phyloP scores from a whole-genome alignment of 768 basidiomycete species.

The Agrocybe pediades region DNA sequence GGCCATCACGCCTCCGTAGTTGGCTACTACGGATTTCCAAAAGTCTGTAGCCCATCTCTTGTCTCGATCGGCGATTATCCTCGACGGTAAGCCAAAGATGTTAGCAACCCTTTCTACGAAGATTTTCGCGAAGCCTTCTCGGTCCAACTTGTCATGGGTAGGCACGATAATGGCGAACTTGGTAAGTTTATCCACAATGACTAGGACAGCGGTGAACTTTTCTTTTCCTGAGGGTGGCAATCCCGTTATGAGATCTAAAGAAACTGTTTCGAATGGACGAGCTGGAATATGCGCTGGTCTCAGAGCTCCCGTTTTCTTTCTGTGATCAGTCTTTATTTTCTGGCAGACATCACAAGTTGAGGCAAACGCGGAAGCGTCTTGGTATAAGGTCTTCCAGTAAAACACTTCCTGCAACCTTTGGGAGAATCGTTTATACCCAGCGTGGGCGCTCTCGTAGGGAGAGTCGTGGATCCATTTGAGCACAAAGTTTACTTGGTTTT shows the following conservation, averaged over 20 bases:
- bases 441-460: constrained; percentile 27
- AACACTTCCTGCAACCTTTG: constrained; percentile 21
- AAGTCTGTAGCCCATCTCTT: too few species aligned
- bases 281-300: too few species aligned
- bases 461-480: constrained; percentile 27
- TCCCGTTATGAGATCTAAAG: too few species aligned
- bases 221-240: too few species aligned
- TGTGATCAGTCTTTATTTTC: constrained; percentile 22
- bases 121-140: constrained; percentile 26
- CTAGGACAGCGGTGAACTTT: too few species aligned
- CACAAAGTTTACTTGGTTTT: constrained; percentile 7
- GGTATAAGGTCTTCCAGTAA: constrained; percentile 34
- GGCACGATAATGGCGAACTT: constrained; percentile 22
- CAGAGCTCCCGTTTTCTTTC: too few species aligned
- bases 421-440: constrained; percentile 26
- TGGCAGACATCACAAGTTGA: constrained; percentile 25
- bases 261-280: too few species aligned
- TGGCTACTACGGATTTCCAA: too few species aligned
- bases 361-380: constrained; percentile 16
- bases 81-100: too few species aligned
- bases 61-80: too few species aligned
- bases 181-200: constrained; percentile 25
- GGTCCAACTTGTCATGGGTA: constrained; percentile 13
- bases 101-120: too few species aligned
- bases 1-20: too few species aligned